phyloP scores from a whole-genome alignment of 2,329 filamentous ascomycete genomes.

The Penicillium decumbens region DNA sequence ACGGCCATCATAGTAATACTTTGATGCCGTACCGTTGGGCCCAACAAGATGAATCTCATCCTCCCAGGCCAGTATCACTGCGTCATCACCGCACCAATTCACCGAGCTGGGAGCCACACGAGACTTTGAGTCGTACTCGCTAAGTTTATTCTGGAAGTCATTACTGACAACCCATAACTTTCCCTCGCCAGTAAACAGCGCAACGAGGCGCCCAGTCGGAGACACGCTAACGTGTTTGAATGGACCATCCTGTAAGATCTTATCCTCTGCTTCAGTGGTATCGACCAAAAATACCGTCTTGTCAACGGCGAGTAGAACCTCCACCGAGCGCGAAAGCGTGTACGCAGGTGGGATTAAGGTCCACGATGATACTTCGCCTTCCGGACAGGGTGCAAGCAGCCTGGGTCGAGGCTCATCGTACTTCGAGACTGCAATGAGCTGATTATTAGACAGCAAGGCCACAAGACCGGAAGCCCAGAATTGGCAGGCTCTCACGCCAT shows the following conservation, averaged over 20 bases:
- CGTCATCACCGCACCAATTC: conserved; percentile 95
- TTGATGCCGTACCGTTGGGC: conserved; percentile 68
- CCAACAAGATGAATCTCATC: conserved; percentile 95
- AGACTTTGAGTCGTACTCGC: conserved; percentile 84
- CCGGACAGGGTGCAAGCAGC: conserved; percentile 68
- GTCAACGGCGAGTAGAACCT: conserved; percentile 80
- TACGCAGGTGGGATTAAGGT: conserved; percentile 79
- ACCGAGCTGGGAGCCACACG: conserved; percentile 81
- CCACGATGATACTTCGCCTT: conserved; percentile 81
- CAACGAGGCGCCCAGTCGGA: conserved; percentile 81
- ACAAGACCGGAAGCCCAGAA: conserved; percentile 95
- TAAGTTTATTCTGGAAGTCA: conserved; percentile 87
- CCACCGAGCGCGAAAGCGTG: conserved; percentile 86
- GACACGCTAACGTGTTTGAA: conserved; percentile 89
- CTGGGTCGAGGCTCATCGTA: conserved; percentile 89
- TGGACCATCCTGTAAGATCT: conserved; percentile 83
- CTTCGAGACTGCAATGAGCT: conserved; percentile 76
- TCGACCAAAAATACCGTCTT: conserved; percentile 84
- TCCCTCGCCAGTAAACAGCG: conserved; percentile 78
- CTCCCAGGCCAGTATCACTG: conserved; percentile 91
- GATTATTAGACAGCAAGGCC: conserved; percentile 82
- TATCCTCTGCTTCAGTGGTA: conserved; percentile 83
- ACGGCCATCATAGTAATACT: conserved; percentile 81
- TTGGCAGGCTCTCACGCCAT: conserved; percentile 78
- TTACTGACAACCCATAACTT: conserved; percentile 90